Percentiles rank a stretch among this genome's conserved stretches.
Evolutionary conservation across 768 basidiomycete species (phyloP).

Genomic region (Phaffia tasmanica): DNA sequence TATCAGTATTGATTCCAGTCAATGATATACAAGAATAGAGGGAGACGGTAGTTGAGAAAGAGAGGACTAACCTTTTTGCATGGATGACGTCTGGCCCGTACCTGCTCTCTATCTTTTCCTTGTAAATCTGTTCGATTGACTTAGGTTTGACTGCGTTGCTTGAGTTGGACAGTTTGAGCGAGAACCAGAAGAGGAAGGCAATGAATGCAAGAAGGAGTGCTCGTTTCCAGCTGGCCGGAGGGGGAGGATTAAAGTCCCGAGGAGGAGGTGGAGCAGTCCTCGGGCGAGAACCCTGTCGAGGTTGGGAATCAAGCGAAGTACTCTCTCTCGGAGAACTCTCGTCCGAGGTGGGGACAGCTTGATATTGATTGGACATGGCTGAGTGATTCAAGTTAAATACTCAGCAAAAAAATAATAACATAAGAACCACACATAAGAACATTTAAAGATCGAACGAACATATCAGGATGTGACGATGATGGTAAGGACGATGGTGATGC

Average conservation of each 20-base stretch:
- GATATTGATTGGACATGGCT: conserved; percentile 13
- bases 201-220: conserved; percentile 20
- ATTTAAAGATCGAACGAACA: no score
- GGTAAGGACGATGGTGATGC: no score
- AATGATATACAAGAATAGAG: no score
- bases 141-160: neutral
- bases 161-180: neutral
- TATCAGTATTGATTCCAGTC: neutral
- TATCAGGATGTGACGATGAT: no score
- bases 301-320: conserved; percentile 3
- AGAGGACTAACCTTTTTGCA: conserved; percentile 19
- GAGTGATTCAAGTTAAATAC: neutral
- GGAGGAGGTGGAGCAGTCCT: conserved; percentile 2
- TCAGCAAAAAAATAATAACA: neutral
- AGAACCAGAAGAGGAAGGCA: conserved; percentile 17
- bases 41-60: neutral
- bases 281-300: neutral
- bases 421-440: no score
- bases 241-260: neutral
- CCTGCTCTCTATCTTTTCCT: conserved; percentile 6
- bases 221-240: conserved; percentile 2
- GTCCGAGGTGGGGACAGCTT: conserved; percentile 6
- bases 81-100: conserved; percentile 22
- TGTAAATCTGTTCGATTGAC: neutral
- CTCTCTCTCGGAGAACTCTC: neutral